A percentile compares a stretch with the other conserved stretches of the same genome.
phyloP scores from a whole-genome alignment of 257 asterid genomes.

The Solanum chmielewskii region DNA sequence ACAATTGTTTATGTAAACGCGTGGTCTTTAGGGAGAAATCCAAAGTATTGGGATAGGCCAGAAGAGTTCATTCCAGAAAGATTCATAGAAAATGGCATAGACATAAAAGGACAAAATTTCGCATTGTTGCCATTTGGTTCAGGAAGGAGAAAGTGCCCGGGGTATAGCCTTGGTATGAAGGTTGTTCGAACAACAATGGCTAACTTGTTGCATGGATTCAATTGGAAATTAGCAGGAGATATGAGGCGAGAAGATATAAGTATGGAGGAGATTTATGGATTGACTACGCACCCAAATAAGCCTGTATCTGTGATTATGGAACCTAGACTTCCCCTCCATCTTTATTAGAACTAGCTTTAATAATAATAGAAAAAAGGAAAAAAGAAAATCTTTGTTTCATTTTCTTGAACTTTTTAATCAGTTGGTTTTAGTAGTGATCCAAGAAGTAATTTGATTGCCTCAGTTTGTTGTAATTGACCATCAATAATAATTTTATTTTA shows the following conservation, averaged over 20 bases:
- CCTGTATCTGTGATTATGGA: constrained; percentile 7
- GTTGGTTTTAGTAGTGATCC: no score
- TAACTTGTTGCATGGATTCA: not conserved
- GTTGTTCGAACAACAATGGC: not conserved
- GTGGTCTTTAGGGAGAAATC: not conserved
- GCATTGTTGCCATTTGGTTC: not conserved
- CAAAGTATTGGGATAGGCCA: not conserved
- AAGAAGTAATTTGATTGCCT: no score
- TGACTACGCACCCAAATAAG: constrained; percentile 6
- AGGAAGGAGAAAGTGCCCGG: not conserved
- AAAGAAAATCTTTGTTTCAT: no score
- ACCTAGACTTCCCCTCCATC: constrained; percentile 10
- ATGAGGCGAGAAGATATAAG: constrained; percentile 15
- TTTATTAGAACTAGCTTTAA: not conserved
- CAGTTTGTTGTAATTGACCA: not conserved
- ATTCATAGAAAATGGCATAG: not conserved
- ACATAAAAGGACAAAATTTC: not conserved
- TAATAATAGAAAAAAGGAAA: no score
- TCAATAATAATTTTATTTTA: no score
- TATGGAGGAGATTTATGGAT: constrained; percentile 18
- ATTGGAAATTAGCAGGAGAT: constrained; percentile 1
- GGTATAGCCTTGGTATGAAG: not conserved
- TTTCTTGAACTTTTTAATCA: no score
- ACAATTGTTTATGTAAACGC: not conserved
- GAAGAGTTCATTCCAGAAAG: not conserved